A percentile compares a stretch with the other conserved stretches of the same genome.
These are phyloP conservation scores for Tieghemostelium lacteum DNA, from an alignment of 78 protist genomes.

Conservation along the genomic window DNA sequence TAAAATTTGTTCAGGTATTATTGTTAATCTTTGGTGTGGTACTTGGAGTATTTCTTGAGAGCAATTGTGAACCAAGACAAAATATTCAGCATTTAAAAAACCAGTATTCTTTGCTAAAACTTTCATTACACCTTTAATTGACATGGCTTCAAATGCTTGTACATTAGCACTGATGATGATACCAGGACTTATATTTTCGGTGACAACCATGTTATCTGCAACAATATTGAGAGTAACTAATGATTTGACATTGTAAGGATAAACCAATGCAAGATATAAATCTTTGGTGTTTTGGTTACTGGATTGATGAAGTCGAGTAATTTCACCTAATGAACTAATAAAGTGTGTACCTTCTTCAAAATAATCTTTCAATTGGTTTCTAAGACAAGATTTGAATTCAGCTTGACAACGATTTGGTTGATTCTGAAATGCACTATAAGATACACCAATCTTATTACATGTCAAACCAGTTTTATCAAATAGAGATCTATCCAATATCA, in stretches of 20 bases:
- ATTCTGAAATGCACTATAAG: slow-evolving; percentile 24
- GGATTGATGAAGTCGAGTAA: not conserved
- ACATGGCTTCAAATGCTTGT: slow-evolving; percentile 22
- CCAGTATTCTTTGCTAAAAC: slow-evolving; percentile 17
- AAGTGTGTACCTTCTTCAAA: not conserved
- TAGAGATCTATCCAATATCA: not conserved
- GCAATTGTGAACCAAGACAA: not conserved
- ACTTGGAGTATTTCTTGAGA: not conserved
- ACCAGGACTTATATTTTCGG: slow-evolving; percentile 3
- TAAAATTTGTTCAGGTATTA: not conserved
- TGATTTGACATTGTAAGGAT: not conserved
- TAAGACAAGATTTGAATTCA: not conserved
- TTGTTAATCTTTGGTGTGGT: not conserved
- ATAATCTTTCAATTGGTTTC: slow-evolving; percentile 23
- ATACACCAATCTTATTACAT: slow-evolving; percentile 25
- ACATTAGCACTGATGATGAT: not conserved
- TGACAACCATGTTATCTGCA: not conserved
- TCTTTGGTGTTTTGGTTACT: not conserved
- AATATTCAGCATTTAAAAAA: not conserved
- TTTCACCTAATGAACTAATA: not conserved
- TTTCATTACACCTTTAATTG: not conserved
- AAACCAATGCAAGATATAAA: not conserved
- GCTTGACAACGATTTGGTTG: slow-evolving; percentile 49
- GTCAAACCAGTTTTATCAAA: not conserved
- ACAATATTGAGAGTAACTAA: not conserved